Base-by-base conservation (phyloP, 2,329 filamentous ascomycete species). In the Hymenoscyphus linearis region DNA sequence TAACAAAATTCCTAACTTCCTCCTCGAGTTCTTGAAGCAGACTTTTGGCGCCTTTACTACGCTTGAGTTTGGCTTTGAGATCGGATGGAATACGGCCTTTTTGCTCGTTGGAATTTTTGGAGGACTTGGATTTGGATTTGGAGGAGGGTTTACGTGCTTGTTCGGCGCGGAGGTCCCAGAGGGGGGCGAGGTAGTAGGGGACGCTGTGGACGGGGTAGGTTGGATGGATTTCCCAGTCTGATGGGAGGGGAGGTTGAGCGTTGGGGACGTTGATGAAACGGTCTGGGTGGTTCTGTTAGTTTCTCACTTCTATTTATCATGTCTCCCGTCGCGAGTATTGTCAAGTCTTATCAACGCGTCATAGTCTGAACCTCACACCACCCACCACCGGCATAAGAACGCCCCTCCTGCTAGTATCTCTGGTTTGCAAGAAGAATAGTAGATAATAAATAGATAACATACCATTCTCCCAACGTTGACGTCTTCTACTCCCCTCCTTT, bases 401-500 rank as follows among this genome's bases (percentile, higher is more conserved):
- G n/a, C n/a, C 10, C 31, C 31, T 31, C 31, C 2, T 31, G 6
- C 31, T 9, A 31, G 31, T 31, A 31, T 31, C 31, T 31, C 5
- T 1, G 10, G 31, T 31, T 9, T 31, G 50, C 50, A 25, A 52
- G 25, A 31, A 52, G 50, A 16, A 27, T 31, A 52, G 4, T 27
- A 26, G 5, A 27, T 3, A 1, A 16, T 9, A 18, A 16, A 34
- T 4, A 14, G 25, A 13, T 55, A 44, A 71, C 76, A 66, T 82
- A 96, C 91, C 90, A 75, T 98, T 99, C 79, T 99, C 95, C 92
- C 93, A 98, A 60, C 93, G 83, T 69, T 93, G 87, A 56, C 93
- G 82, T 70, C 93, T 87, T 37, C 93, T 84, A 69, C 86, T 93
- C 36, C 93, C 93, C 75, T 97, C 92, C 68, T 96, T 96, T 60